A percentile compares a stretch with the other conserved stretches of the same genome.
Evolutionary conservation across 2,329 filamentous ascomycete genomes (phyloP).

Genomic region (Lachnellula willkommii): DNA sequence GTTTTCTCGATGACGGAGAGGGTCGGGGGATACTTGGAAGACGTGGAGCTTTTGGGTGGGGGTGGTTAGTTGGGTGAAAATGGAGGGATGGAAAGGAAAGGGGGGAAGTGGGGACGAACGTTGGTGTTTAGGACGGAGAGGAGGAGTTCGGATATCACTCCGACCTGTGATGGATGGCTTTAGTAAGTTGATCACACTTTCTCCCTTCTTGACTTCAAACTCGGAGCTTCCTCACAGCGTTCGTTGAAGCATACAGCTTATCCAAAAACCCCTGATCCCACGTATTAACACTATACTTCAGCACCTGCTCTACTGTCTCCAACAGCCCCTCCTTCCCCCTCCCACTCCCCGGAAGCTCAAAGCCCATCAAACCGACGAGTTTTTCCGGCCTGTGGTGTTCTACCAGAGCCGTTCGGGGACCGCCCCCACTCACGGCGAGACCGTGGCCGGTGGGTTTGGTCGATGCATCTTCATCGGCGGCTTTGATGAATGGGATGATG

Average conservation of each 20-base stretch:
- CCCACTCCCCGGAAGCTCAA: slow-evolving; percentile 54
- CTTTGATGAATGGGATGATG: slow-evolving; percentile 64
- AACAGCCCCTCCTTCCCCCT: slow-evolving; percentile 70
- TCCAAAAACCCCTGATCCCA: slow-evolving; percentile 97
- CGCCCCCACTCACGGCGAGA: slow-evolving; percentile 34
- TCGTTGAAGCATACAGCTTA: slow-evolving; percentile 89
- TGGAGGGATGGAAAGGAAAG: neutral
- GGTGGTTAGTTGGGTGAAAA: slow-evolving; percentile 2
- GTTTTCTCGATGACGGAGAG: slow-evolving; percentile 83
- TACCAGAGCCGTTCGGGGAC: slow-evolving; percentile 54
- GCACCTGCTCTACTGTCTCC: slow-evolving; percentile 61
- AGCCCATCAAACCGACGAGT: slow-evolving; percentile 48
- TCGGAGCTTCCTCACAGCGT: slow-evolving; percentile 51
- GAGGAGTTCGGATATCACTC: slow-evolving; percentile 77
- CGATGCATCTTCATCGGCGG: slow-evolving; percentile 60
- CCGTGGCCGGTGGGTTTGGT: slow-evolving; percentile 49
- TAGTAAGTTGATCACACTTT: no score
- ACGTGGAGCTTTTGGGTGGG: slow-evolving; percentile 61
- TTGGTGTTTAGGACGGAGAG: slow-evolving; percentile 89
- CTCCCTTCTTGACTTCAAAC: no score
- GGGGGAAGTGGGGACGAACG: slow-evolving; percentile 32
- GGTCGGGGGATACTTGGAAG: slow-evolving; percentile 86
- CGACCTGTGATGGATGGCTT: slow-evolving; percentile 47
- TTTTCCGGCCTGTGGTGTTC: slow-evolving; percentile 56
- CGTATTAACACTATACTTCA: slow-evolving; percentile 92